Base-by-base conservation (phyloP, 2,329 filamentous ascomycete species). In the Drechslera avenae region DNA sequence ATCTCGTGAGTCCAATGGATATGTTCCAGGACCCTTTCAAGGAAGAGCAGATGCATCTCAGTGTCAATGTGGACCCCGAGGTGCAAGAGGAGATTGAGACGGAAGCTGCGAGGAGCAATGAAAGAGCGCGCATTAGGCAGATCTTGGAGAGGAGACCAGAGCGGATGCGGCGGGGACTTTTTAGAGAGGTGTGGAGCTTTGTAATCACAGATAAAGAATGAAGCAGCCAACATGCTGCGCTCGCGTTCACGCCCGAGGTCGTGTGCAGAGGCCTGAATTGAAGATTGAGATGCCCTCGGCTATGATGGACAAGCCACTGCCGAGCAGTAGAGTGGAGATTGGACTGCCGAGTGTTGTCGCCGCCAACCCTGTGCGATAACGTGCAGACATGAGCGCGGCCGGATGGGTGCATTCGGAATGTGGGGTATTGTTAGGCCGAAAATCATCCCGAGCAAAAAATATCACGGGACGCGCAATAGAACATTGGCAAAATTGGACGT, bases 181-280 rank as follows among this genome's bases (percentile, higher is more conserved):
- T 45, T 48, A 51, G 61, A n/a, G 61, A 64, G 30, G 23, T 64
- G 12, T 66, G 63, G 61, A 66, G 63, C 39, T 64, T 62, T 42
- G 43, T 64, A 1, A 46, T 59, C 39, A 53, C 50, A 8, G 59
- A 60, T 45, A 53, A 64, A 59, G 46, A 42, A 3, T 34, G 26
- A 34, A 39, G 7, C 6, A 19, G 35, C n/a, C 14, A 26, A 12
- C 26, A 9, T 4, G 9, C 9, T 28, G 26, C 9, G 3, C 23
- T 8, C 9, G 7, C 19, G 21, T 8, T 23, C 9, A 23, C 21
- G 21, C 7, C 21, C 5, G 21, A 23, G 4, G 21, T 23, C 9
- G 2, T 8, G 21, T 8, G 21, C 9, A 23, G 4, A 23, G 3
- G 21, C 2, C 21, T 8, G 21, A 23, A 8, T 23, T 4, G 21